These are phyloP conservation scores for Chernovozyma aurita DNA, from an alignment of 1,139 yeast species.

Conservation along the genomic window DNA sequence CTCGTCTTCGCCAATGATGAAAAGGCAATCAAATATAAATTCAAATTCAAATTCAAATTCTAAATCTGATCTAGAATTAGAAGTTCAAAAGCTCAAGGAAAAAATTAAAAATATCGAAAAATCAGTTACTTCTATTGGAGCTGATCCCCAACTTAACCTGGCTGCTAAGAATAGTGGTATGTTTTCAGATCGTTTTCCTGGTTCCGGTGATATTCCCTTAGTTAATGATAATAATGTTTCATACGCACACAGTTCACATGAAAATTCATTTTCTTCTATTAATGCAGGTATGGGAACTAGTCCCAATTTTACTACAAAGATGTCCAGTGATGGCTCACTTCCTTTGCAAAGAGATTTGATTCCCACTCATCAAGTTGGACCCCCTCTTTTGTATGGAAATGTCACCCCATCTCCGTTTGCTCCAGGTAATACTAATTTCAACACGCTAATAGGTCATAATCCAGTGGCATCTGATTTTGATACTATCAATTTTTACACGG, in stretches of 20 bases:
- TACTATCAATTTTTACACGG: conserved; percentile 28
- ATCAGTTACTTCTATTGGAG: conserved; percentile 6
- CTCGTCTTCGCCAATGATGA: no score
- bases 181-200: neutral
- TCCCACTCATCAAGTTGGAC: no score
- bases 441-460: conserved; percentile 8
- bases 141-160: no score
- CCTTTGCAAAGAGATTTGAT: neutral
- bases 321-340: neutral
- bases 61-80: conserved; percentile 6
- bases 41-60: neutral
- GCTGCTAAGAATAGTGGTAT: neutral
- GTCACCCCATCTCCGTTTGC: neutral
- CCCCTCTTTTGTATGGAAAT: no score
- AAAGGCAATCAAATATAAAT: no score
- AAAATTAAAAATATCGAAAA: conserved; percentile 10
- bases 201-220: no score
- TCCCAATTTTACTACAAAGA: neutral
- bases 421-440: neutral
- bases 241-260: neutral
- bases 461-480: conserved; percentile 20
- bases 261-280: neutral
- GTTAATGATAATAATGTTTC: neutral
- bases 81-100: conserved; percentile 9
- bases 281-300: neutral